Conservation (phyloP, 768 basidiomycete genomes). For the Strobilomyces confusus region DNA sequence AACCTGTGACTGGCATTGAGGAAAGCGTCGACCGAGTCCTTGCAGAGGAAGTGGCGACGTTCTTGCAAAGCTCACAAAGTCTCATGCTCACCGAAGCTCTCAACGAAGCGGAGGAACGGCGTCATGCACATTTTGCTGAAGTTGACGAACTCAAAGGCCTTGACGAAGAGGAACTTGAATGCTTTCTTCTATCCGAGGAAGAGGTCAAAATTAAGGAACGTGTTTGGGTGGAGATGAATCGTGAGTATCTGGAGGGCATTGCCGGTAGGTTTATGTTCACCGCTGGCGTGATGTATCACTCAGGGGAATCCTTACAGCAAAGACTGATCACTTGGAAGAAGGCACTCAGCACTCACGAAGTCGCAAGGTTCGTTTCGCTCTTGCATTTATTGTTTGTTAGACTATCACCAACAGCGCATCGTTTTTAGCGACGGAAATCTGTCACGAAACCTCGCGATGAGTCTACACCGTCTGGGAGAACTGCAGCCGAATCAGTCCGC, state of each 20-base stretch:
- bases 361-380: conserved; percentile 68
- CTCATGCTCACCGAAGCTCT: conserved; percentile 57
- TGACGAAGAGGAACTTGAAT: conserved; percentile 89
- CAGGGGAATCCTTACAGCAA: conserved; percentile 53
- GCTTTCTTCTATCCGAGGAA: conserved; percentile 70
- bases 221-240: conserved; percentile 92
- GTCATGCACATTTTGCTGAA: conserved; percentile 46
- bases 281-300: conserved; percentile 34
- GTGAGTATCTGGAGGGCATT: conserved; percentile 83
- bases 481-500: conserved; percentile 33
- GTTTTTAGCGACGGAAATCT: conserved; percentile 63
- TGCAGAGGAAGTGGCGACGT: conserved; percentile 65
- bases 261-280: conserved; percentile 48
- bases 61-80: conserved; percentile 60
- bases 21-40: conserved; percentile 59
- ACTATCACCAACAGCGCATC: conserved; percentile 1
- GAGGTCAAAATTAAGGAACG: conserved; percentile 86
- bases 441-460: conserved; percentile 67
- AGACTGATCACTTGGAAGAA: conserved; percentile 53
- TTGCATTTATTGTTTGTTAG: conserved; percentile 24
- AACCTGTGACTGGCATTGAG: conserved; percentile 43
- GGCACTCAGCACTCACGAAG: conserved; percentile 46
- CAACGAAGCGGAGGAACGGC: conserved; percentile 61
- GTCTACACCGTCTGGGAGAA: conserved; percentile 45
- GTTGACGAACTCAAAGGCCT: conserved; percentile 67